Percentiles rank a stretch among this genome's conserved stretches.
Evolutionary conservation across 441 rosid species (phyloP).

Genomic region (Jatropha multifida): DNA sequence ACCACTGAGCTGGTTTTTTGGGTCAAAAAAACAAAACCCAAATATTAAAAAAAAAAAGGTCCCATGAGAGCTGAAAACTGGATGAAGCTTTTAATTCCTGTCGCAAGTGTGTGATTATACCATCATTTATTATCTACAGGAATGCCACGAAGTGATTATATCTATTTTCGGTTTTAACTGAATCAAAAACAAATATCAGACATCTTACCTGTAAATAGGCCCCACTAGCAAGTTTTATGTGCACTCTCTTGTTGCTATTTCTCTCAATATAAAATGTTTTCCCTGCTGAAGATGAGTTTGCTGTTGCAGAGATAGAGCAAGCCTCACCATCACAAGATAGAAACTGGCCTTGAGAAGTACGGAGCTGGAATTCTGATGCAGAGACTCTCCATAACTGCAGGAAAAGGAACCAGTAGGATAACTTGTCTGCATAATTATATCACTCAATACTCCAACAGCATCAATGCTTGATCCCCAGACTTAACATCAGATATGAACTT

Average conservation of each 20-base stretch:
- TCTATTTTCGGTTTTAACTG: slow-evolving; percentile 1
- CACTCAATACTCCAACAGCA: neutral
- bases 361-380: slow-evolving; percentile 53
- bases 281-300: slow-evolving; percentile 40
- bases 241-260: slow-evolving; percentile 44
- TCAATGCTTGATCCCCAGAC: neutral
- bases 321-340: slow-evolving; percentile 59
- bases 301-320: slow-evolving; percentile 50
- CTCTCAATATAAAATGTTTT: slow-evolving; percentile 58
- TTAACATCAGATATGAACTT: neutral
- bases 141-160: neutral
- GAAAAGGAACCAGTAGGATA: slow-evolving; percentile 19
- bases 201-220: slow-evolving; percentile 59
- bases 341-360: slow-evolving; percentile 60
- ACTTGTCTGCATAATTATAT: slow-evolving; percentile 7
- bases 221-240: slow-evolving; percentile 49
- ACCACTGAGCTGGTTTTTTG: neutral
- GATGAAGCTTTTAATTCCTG: neutral
- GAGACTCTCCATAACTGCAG: slow-evolving; percentile 70
- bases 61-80: neutral
- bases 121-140: slow-evolving; percentile 2
- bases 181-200: slow-evolving; percentile 3
- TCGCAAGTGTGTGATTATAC: too few species aligned
- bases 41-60: neutral
- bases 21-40: too few species aligned